These are phyloP conservation scores for Euclidium syriacum DNA, from an alignment of 345 rosid species.

Conservation along the genomic window DNA sequence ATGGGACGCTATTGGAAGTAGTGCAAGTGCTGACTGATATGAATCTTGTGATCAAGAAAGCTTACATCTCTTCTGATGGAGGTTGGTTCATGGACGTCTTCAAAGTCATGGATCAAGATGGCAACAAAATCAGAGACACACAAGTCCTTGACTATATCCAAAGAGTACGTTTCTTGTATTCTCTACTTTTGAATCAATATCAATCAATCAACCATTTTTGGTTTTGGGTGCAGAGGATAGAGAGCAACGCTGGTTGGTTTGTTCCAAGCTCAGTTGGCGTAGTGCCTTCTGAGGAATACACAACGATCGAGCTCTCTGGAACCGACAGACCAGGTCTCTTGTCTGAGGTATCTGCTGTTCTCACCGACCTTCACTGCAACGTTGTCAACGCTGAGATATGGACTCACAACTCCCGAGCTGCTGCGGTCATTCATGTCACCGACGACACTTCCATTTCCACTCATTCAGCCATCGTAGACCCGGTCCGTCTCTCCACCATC, in stretches of 20 bases:
- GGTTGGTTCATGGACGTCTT: slow-evolving; percentile 99
- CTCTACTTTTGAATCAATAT: not conserved
- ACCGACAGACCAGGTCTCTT: slow-evolving; percentile 83
- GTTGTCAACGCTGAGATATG: slow-evolving; percentile 89
- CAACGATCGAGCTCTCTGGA: slow-evolving; percentile 76
- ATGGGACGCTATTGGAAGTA: slow-evolving; percentile 84
- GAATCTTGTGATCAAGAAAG: slow-evolving; percentile 81
- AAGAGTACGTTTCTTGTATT: slow-evolving; percentile 39
- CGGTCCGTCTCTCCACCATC: slow-evolving; percentile 50
- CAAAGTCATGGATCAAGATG: slow-evolving; percentile 60
- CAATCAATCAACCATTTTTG: not conserved
- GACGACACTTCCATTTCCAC: slow-evolving; percentile 61
- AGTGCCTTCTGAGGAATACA: slow-evolving; percentile 71
- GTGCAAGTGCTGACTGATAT: slow-evolving; percentile 82
- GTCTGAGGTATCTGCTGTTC: slow-evolving; percentile 91
- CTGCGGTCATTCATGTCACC: slow-evolving; percentile 77
- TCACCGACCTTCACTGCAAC: slow-evolving; percentile 70
- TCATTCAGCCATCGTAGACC: slow-evolving; percentile 58
- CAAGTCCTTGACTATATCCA: slow-evolving; percentile 52
- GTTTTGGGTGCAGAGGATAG: slow-evolving; percentile 50
- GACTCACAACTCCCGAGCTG: slow-evolving; percentile 95
- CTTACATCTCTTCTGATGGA: slow-evolving; percentile 83
- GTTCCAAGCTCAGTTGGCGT: slow-evolving; percentile 65
- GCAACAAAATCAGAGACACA: slow-evolving; percentile 63
- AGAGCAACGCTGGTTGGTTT: slow-evolving; percentile 57